Conservation (phyloP, 2,329 filamentous ascomycete species). For the Cyphellophora europaea region DNA sequence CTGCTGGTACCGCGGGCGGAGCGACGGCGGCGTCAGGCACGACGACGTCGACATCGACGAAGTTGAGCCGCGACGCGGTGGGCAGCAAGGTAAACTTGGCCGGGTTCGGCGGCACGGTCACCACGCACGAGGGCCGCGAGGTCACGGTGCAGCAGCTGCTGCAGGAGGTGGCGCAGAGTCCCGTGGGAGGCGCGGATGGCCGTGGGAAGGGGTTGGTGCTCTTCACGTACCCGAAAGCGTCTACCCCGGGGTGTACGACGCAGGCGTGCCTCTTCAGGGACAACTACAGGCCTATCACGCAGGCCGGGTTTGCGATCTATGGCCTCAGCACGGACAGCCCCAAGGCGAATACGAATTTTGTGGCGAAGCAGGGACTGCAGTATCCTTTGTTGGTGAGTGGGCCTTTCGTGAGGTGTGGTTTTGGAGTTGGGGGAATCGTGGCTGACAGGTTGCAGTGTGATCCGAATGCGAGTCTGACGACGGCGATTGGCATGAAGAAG, state of each 20-base stretch:
- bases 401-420: too few species aligned
- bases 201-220: conserved; percentile 3
- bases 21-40: background rate
- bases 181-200: conserved; percentile 53
- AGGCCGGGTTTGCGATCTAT: conserved; percentile 75
- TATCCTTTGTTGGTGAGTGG: conserved; percentile 61
- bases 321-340: conserved; percentile 81
- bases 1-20: background rate
- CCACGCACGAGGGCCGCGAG: conserved; percentile 75
- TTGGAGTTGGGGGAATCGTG: too few species aligned
- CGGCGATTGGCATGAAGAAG: conserved; percentile 85
- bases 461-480: conserved; percentile 61
- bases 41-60: conserved; percentile 1
- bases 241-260: conserved; percentile 87
- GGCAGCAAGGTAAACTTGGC: conserved; percentile 46
- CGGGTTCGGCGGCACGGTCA: conserved; percentile 58
- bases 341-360: conserved; percentile 88
- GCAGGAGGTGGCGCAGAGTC: conserved; percentile 76
- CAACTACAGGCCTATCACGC: conserved; percentile 64
- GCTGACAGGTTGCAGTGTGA: too few species aligned
- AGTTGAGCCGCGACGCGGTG: conserved; percentile 17
- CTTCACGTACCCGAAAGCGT: conserved; percentile 88
- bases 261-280: conserved; percentile 94
- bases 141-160: conserved; percentile 70
- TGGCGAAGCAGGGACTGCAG: conserved; percentile 79